phyloP scores from a whole-genome alignment of 768 basidiomycete species.

The Pholiota microspora region DNA sequence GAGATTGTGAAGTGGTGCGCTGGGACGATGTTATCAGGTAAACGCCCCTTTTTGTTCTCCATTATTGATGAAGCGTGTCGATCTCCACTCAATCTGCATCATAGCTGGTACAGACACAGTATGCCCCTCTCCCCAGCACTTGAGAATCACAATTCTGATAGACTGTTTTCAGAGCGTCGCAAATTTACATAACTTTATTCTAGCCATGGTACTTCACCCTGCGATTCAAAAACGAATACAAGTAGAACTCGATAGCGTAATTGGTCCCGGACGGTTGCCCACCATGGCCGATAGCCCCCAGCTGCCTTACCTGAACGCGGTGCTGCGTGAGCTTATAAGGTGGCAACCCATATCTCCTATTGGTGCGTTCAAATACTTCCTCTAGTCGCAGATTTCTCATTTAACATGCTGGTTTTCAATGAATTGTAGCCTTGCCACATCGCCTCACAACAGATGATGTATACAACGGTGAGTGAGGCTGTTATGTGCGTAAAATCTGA shows the following conservation, averaged over 20 bases:
- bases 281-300: slow-evolving; percentile 26
- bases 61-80: too few species aligned
- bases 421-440: slow-evolving; percentile 13
- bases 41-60: background rate
- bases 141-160: background rate
- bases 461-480: slow-evolving; percentile 9
- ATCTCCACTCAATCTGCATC: too few species aligned
- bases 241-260: slow-evolving; percentile 33
- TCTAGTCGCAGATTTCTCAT: background rate
- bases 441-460: slow-evolving; percentile 18
- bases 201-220: slow-evolving; percentile 35
- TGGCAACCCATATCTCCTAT: slow-evolving; percentile 31
- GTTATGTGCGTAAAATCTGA: background rate
- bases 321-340: slow-evolving; percentile 34
- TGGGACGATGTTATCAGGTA: slow-evolving; percentile 24
- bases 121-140: background rate
- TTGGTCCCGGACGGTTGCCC: slow-evolving; percentile 32
- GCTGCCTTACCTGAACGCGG: slow-evolving; percentile 33
- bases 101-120: slow-evolving; percentile 33
- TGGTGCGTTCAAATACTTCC: slow-evolving; percentile 21
- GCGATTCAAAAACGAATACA: slow-evolving; percentile 33
- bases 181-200: slow-evolving; percentile 29
- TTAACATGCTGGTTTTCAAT: background rate
- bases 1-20: slow-evolving; percentile 24
- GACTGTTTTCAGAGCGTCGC: slow-evolving; percentile 24